phyloP scores from a whole-genome alignment of 169 alveolate genomes.

The Plasmodium relictum region DNA sequence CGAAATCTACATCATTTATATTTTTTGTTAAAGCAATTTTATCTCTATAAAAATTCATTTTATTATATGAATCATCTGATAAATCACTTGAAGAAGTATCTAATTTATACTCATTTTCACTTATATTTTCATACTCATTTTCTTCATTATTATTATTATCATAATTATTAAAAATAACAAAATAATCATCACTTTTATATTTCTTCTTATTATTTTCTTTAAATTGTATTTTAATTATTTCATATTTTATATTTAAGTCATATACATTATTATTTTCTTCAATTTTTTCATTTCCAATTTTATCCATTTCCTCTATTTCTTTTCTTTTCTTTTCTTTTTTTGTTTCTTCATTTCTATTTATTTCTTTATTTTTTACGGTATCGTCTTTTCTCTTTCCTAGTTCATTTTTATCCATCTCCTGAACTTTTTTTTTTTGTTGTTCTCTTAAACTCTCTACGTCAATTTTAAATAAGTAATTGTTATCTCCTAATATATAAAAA shows the following conservation, averaged over 20 bases:
- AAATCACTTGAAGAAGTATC: slow-evolving; percentile 40
- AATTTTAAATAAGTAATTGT: slow-evolving; percentile 24
- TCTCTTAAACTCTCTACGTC: neutral
- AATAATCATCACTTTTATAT: neutral
- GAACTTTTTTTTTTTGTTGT: neutral
- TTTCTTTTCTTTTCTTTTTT: neutral
- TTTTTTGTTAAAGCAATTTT: slow-evolving; percentile 26
- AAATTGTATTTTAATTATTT: neutral
- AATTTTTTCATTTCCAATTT: neutral
- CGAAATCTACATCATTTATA: neutral
- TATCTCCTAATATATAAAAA: slow-evolving; percentile 23
- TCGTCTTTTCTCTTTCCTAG: neutral
- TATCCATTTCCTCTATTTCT: neutral
- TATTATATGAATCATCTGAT: slow-evolving; percentile 24
- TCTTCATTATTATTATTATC: neutral
- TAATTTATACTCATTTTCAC: slow-evolving; percentile 18
- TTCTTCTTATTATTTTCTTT: neutral
- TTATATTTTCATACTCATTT: neutral
- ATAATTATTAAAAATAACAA: neutral
- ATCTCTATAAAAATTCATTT: slow-evolving; percentile 60
- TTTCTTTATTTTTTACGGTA: neutral
- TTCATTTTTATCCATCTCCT: neutral
- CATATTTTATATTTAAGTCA: neutral
- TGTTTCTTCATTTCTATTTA: neutral
- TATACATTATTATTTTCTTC: neutral